Evolutionary conservation across 2,329 filamentous ascomycete genomes (phyloP).

Genomic region (Stromatinia cepivora): DNA sequence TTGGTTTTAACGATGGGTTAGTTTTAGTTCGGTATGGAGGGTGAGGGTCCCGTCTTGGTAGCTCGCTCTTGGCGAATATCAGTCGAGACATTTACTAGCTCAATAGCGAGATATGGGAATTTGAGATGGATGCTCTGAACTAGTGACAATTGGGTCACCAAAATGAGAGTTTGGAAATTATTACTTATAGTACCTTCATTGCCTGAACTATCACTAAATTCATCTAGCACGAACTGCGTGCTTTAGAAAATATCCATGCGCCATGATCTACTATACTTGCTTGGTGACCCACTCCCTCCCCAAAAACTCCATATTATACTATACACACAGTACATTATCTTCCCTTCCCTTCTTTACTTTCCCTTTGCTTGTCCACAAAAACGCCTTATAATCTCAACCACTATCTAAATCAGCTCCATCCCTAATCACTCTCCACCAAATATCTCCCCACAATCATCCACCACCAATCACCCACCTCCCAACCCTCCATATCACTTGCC

Average conservation of each 20-base stretch:
- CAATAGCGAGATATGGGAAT: no score
- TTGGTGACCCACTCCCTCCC: not conserved
- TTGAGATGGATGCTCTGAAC: not conserved
- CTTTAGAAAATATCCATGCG: not conserved
- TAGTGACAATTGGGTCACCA: not conserved
- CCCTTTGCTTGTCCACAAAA: not conserved
- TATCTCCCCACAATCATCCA: constrained; percentile 56
- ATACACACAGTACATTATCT: not conserved
- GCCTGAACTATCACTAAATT: not conserved
- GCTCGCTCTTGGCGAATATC: no score
- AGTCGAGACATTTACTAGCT: no score
- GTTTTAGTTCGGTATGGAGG: not conserved
- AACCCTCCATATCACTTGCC: constrained; percentile 43
- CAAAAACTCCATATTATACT: not conserved
- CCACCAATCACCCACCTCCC: constrained; percentile 63
- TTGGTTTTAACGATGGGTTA: not conserved
- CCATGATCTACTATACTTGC: not conserved
- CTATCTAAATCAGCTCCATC: not conserved
- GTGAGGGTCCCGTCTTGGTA: not conserved
- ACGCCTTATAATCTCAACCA: not conserved
- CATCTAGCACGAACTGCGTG: constrained; percentile 13
- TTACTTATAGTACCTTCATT: not conserved
- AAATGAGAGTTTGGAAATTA: not conserved
- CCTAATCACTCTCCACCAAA: constrained; percentile 19
- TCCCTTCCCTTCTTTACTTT: not conserved